These are phyloP conservation scores for Selaginella tamariscina DNA, from an alignment of 75 land plant species.

Conservation along the genomic window DNA sequence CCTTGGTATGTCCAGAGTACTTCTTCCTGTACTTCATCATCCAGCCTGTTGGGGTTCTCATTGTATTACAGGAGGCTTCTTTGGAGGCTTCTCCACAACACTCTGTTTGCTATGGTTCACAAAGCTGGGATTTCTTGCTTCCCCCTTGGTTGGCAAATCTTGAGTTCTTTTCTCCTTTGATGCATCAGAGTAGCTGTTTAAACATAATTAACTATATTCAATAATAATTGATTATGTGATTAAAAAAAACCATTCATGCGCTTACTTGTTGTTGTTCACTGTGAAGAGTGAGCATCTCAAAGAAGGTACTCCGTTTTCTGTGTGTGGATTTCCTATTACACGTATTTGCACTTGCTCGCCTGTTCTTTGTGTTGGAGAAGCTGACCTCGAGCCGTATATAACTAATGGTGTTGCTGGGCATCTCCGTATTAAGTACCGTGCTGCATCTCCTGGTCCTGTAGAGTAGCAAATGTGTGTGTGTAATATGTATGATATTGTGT, in stretches of 20 bases:
- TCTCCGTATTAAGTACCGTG: slow-evolving; percentile 18
- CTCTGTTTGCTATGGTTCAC: too few species aligned
- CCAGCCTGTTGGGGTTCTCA: too few species aligned
- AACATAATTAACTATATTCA: too few species aligned
- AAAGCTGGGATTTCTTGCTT: background rate
- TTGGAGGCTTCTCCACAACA: too few species aligned
- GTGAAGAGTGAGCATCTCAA: background rate
- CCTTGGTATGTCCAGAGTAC: too few species aligned
- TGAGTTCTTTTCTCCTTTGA: background rate
- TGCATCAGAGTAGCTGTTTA: too few species aligned
- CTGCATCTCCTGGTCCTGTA: slow-evolving; percentile 23
- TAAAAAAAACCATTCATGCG: too few species aligned
- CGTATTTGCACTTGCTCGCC: background rate
- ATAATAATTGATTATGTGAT: too few species aligned
- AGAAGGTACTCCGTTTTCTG: background rate
- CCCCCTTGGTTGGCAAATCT: background rate
- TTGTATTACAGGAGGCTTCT: too few species aligned
- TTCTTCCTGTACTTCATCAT: too few species aligned
- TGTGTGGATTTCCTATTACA: background rate
- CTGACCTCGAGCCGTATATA: slow-evolving; percentile 13
- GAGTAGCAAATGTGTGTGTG: background rate
- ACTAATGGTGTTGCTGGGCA: slow-evolving; percentile 25
- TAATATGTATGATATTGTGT: background rate
- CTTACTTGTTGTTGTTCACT: too few species aligned
- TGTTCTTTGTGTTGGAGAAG: background rate